Conservation (phyloP, 116 monocot species). For the Papilionanthe hybrid region DNA sequence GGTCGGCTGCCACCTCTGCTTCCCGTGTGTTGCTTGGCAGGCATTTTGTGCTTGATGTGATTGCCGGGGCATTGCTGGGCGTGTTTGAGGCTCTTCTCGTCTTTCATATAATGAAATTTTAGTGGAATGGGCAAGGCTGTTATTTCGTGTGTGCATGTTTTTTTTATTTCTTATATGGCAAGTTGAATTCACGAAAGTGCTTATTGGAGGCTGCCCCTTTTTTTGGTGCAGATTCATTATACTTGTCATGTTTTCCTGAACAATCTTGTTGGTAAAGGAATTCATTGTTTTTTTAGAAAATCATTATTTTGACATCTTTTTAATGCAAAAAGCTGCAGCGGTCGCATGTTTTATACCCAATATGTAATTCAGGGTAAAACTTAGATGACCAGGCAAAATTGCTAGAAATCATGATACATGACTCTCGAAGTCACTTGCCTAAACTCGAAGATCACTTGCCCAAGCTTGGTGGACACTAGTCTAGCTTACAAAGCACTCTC, state of each 20-base stretch:
- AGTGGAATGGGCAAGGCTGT: not conserved
- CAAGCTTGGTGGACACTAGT: too few species aligned
- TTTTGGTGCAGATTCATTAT: not conserved
- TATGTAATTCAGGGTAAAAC: too few species aligned
- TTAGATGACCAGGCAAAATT: too few species aligned
- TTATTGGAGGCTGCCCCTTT: not conserved
- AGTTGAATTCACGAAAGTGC: not conserved
- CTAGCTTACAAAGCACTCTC: too few species aligned
- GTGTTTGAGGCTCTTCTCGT: constrained; percentile 19
- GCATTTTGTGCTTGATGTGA: constrained; percentile 32
- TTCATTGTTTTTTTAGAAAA: not conserved
- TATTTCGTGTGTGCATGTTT: not conserved
- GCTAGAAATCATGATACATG: too few species aligned
- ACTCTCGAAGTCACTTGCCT: too few species aligned
- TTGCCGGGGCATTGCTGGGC: constrained; percentile 29
- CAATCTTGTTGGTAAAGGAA: not conserved
- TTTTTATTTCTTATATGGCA: not conserved
- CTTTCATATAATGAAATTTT: constrained; percentile 10
- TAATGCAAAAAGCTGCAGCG: not conserved
- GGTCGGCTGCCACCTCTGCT: constrained; percentile 21
- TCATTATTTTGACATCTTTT: not conserved
- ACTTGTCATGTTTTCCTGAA: not conserved
- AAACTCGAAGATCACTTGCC: too few species aligned
- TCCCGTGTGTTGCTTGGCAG: constrained; percentile 31
- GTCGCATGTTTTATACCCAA: not conserved